Conservation (phyloP, 2,329 filamentous ascomycete species). For the Trichoderma sp. region DNA sequence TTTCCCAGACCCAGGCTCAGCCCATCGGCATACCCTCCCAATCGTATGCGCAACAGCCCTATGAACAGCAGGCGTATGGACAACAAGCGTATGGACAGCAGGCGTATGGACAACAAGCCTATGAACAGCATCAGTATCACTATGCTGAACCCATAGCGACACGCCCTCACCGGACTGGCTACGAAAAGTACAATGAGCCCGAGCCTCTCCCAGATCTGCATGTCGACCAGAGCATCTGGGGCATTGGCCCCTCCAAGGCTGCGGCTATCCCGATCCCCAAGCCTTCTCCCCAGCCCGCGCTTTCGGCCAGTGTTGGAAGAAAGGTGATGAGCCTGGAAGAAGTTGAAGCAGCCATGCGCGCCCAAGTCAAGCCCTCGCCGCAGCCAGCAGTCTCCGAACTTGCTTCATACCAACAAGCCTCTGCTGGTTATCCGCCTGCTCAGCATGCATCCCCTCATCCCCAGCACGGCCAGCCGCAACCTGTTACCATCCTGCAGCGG, state of each 20-base stretch:
- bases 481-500: conserved; percentile 55
- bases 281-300: conserved; percentile 20
- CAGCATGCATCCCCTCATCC: conserved; percentile 22
- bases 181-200: conserved; percentile 84
- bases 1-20: conserved; percentile 35
- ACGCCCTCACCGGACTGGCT: conserved; percentile 69
- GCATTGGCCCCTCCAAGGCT: conserved; percentile 59
- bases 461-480: conserved; percentile 43
- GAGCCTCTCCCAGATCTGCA: conserved; percentile 86
- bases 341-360: conserved; percentile 88
- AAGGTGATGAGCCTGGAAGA: conserved; percentile 97
- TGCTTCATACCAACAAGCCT: conserved; percentile 28
- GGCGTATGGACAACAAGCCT: not conserved
- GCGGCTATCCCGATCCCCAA: not conserved
- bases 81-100: not conserved
- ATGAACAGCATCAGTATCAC: conserved; percentile 25
- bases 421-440: conserved; percentile 25
- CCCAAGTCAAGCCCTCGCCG: conserved; percentile 57
- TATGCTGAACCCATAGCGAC: conserved; percentile 47
- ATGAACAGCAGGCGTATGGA: not conserved
- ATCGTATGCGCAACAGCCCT: conserved; percentile 27
- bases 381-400: conserved; percentile 37
- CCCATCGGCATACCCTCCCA: conserved; percentile 29
- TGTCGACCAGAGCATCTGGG: conserved; percentile 92
- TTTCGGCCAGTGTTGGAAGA: conserved; percentile 42